These are phyloP conservation scores for Entamoeba invadens DNA, from an alignment of 208 protist species.

Conservation along the genomic window DNA sequence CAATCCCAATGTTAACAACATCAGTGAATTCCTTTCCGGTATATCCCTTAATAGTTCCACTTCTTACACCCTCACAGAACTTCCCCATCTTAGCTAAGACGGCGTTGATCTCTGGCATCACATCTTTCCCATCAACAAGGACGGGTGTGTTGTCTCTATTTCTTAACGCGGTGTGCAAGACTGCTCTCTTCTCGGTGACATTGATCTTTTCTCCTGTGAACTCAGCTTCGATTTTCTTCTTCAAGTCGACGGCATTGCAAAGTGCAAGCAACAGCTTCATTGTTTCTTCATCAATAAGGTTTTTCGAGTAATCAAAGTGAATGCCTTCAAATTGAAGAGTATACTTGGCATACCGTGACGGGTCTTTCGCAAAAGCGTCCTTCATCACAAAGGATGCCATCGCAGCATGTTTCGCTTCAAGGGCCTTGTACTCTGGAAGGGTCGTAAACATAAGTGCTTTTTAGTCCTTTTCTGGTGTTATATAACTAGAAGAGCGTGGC, in stretches of 20 bases:
- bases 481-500: too few species aligned
- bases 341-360: neutral
- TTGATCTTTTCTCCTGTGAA: constrained; percentile 81
- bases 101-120: constrained; percentile 68
- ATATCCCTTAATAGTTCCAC: constrained; percentile 69
- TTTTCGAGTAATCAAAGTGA: constrained; percentile 82
- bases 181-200: constrained; percentile 66
- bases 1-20: constrained; percentile 87
- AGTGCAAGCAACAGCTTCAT: constrained; percentile 59
- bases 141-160: constrained; percentile 59
- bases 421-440: neutral
- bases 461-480: too few species aligned
- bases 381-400: neutral
- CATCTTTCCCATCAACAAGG: constrained; percentile 69
- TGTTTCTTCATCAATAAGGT: constrained; percentile 70
- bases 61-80: constrained; percentile 62
- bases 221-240: constrained; percentile 53
- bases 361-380: neutral
- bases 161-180: constrained; percentile 78
- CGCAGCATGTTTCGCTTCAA: neutral
- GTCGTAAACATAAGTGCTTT: neutral
- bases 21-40: constrained; percentile 72
- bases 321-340: constrained; percentile 44
- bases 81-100: constrained; percentile 69
- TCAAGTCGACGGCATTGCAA: constrained; percentile 36